Evolutionary conservation across 352 stramenopile species (phyloP).

Genomic region (Salisapilia sapeloensis): DNA sequence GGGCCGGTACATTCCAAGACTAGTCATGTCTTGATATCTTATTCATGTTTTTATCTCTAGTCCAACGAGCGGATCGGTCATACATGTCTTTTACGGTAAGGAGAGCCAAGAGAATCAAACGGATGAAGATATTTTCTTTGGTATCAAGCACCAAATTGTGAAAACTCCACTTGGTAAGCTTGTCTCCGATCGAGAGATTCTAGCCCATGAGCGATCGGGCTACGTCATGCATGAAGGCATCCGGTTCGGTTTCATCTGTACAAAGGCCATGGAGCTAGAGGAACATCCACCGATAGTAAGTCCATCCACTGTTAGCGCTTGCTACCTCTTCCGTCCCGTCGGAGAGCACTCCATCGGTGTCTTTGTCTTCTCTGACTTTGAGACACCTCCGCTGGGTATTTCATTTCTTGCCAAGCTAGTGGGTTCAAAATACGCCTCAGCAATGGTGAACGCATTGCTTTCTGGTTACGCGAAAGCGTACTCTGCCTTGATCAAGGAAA

Average conservation of each 20-base stretch:
- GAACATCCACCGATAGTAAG: too few relatives aligned
- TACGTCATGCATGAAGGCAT: conserved; percentile 25
- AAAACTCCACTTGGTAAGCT: conserved; percentile 22
- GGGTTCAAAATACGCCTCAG: conserved; percentile 23
- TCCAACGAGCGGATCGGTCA: too few relatives aligned
- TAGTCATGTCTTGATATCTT: too few relatives aligned
- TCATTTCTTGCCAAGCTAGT: conserved; percentile 17
- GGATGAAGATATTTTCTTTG: conserved; percentile 47
- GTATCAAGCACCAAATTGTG: conserved; percentile 43
- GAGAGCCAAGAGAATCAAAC: too few relatives aligned
- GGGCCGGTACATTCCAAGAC: too few relatives aligned
- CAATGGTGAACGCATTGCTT: conserved; percentile 17
- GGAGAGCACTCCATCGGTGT: conserved; percentile 30
- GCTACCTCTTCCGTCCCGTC: conserved; percentile 40
- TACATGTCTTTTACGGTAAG: too few relatives aligned
- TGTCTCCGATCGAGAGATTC: conserved; percentile 31
- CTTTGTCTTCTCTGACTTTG: conserved; percentile 33
- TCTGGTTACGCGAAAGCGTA: conserved; percentile 33
- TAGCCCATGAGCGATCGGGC: conserved; percentile 40
- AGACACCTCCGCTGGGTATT: conserved; percentile 18
- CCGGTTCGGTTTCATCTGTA: conserved; percentile 38
- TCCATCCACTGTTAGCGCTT: too few relatives aligned
- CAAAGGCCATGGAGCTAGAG: conserved; percentile 36
- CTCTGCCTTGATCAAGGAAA: conserved; percentile 20
- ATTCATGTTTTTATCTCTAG: too few relatives aligned